Conservation (phyloP, 495 filamentous ascomycete species). For the Tuber aestivum region DNA sequence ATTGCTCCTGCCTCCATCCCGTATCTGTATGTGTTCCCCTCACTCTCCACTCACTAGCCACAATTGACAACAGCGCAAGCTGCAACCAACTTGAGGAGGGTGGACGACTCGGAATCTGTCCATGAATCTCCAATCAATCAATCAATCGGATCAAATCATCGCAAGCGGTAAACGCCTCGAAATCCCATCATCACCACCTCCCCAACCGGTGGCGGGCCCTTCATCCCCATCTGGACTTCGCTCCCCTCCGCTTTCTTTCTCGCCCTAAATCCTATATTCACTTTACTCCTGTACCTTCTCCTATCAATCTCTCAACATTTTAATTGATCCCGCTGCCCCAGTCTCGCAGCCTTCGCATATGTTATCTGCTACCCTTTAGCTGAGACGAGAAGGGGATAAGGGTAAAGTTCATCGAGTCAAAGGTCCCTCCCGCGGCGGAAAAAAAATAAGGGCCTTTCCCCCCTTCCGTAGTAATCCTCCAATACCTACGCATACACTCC, state of each 20-base stretch:
- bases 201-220: background rate
- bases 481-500: background rate
- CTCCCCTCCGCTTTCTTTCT: background rate
- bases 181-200: background rate
- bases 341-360: background rate
- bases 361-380: background rate
- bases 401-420: background rate
- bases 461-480: background rate
- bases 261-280: background rate
- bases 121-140: background rate
- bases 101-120: background rate
- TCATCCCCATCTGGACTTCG: background rate
- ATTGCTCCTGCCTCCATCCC: background rate
- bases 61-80: constrained; percentile 1
- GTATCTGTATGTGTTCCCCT: background rate
- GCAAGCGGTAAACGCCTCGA: background rate
- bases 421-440: background rate
- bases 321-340: background rate
- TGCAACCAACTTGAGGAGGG: background rate
- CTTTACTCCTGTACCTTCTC: background rate
- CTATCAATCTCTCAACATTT: background rate
- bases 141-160: background rate
- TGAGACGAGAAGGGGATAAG: background rate
- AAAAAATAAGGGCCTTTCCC: background rate
- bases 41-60: background rate